Percentiles rank a stretch among this genome's conserved stretches.
phyloP scores from a whole-genome alignment of 495 filamentous ascomycete species.

The Neurospora discreta region DNA sequence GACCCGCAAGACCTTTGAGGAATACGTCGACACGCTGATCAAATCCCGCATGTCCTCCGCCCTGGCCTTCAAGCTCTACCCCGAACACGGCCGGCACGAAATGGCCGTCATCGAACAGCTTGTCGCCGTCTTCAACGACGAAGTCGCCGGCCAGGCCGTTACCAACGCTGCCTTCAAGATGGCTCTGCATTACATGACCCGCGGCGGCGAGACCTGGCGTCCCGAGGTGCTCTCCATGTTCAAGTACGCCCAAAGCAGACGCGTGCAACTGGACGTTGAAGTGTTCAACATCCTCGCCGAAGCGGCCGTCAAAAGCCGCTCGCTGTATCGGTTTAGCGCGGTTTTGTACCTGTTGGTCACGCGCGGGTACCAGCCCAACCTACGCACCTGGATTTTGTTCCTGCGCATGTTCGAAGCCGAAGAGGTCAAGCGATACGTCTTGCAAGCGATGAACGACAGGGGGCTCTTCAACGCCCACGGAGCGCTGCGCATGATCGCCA shows the following conservation, averaged over 20 bases:
- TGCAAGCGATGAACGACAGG: constrained; percentile 20
- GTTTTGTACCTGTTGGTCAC: constrained; percentile 22
- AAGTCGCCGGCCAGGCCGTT: constrained; percentile 7
- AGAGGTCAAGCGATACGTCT: constrained; percentile 22
- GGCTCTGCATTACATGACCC: constrained; percentile 23
- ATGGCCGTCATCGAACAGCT: constrained; percentile 19
- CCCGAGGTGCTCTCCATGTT: constrained; percentile 13
- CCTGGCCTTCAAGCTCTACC: constrained; percentile 19
- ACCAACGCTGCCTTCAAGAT: constrained; percentile 26
- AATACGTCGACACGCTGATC: constrained; percentile 24
- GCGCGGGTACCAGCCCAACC: constrained; percentile 16
- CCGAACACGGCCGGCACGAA: constrained; percentile 11
- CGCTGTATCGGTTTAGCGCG: constrained; percentile 22
- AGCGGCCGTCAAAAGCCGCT: constrained; percentile 15
- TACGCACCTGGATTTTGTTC: constrained; percentile 30
- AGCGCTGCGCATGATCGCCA: constrained; percentile 14
- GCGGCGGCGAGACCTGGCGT: constrained; percentile 5
- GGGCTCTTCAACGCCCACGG: constrained; percentile 13
- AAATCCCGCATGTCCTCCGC: constrained; percentile 13
- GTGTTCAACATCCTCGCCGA: constrained; percentile 24
- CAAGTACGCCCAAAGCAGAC: constrained; percentile 6
- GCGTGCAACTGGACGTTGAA: constrained; percentile 20
- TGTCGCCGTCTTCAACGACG: constrained; percentile 16
- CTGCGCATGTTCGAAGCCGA: constrained; percentile 28
- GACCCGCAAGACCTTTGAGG: constrained; percentile 24